A percentile compares a stretch with the other conserved stretches of the same genome.
Conservation (phyloP, 1,284 basidiomycete species). For the Cutaneotrichosporon sp. region DNA sequence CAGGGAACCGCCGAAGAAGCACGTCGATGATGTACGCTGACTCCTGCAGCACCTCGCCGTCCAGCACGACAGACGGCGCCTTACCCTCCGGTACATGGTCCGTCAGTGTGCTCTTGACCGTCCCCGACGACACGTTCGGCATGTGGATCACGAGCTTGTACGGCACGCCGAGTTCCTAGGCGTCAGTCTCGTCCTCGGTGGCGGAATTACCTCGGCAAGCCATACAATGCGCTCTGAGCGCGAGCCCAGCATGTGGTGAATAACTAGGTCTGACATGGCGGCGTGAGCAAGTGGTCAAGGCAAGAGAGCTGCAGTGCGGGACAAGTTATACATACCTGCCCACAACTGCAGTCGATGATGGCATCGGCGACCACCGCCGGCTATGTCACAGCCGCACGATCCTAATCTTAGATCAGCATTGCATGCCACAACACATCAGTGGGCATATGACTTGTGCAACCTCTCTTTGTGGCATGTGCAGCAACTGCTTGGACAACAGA, state of each 20-base stretch:
- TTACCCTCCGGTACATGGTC: not conserved
- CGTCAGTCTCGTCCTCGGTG: constrained; percentile 5
- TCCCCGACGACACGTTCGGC: not conserved
- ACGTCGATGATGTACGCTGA: constrained; percentile 34
- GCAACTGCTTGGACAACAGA: too few species aligned
- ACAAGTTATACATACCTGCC: too few species aligned
- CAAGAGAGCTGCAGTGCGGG: too few species aligned
- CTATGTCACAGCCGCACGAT: too few species aligned
- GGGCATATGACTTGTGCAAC: too few species aligned
- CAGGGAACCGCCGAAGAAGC: constrained; percentile 14
- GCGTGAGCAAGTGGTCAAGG: not conserved
- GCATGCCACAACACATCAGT: too few species aligned
- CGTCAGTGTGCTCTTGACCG: not conserved
- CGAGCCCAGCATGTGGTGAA: constrained; percentile 42
- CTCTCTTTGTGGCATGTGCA: too few species aligned
- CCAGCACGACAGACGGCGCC: constrained; percentile 27
- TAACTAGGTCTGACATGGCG: constrained; percentile 30
- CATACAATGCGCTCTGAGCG: constrained; percentile 36
- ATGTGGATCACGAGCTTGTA: constrained; percentile 37
- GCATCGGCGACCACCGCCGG: too few species aligned
- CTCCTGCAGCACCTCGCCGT: constrained; percentile 31
- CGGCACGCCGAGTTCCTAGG: constrained; percentile 27
- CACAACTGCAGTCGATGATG: too few species aligned
- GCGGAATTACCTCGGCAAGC: constrained; percentile 24
- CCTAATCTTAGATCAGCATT: too few species aligned